phyloP scores from a whole-genome alignment of 129 eudicot genomes.

The Silybum marianum region DNA sequence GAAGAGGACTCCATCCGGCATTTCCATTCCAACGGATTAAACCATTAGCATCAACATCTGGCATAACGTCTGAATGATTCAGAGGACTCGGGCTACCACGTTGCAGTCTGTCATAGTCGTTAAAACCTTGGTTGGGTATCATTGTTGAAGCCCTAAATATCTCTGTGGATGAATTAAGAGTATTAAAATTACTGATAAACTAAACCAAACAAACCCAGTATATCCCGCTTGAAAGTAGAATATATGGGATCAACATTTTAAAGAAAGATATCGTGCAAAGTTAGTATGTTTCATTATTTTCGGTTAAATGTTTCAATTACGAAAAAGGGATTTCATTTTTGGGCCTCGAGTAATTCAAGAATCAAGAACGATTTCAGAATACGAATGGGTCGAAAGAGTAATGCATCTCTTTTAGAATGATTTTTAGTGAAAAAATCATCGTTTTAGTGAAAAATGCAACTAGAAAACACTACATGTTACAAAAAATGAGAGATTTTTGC shows the following conservation, averaged over 20 bases:
- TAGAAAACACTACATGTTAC: not conserved
- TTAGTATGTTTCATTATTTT: constrained; percentile 4
- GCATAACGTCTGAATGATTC: constrained; percentile 52
- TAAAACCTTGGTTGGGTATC: constrained; percentile 65
- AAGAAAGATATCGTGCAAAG: not conserved
- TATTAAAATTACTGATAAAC: not conserved
- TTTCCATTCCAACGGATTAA: constrained; percentile 71
- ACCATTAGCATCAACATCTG: constrained; percentile 56
- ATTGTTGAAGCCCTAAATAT: constrained; percentile 66
- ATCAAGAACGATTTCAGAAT: too few species aligned
- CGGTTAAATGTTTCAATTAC: not conserved
- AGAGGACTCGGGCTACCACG: constrained; percentile 88
- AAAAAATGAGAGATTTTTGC: not conserved
- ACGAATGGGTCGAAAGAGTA: too few species aligned
- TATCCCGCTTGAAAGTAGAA: not conserved
- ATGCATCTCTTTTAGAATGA: not conserved
- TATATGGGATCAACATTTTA: constrained; percentile 1
- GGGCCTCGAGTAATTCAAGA: too few species aligned
- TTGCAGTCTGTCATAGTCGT: constrained; percentile 74
- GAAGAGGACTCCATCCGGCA: constrained; percentile 63
- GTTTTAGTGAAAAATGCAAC: not conserved
- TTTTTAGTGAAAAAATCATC: too few species aligned
- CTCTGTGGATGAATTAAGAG: constrained; percentile 45
- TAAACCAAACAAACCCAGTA: not conserved
- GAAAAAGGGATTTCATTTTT: not conserved